Evolutionary conservation across 306 rosid genomes (phyloP).

Genomic region (Rosa chinensis): DNA sequence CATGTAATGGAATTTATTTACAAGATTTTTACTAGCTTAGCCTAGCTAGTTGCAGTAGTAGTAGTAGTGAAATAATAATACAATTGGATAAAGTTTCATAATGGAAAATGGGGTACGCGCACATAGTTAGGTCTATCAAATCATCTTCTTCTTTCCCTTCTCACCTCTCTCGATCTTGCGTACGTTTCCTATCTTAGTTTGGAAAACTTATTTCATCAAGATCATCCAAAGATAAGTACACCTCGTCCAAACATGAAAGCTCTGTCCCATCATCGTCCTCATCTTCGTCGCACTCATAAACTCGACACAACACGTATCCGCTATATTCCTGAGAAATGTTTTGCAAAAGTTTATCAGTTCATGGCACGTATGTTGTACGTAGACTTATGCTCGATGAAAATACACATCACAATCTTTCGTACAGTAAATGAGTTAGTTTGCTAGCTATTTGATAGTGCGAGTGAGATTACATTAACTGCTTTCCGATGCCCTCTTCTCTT

Average conservation of each 20-base stretch:
- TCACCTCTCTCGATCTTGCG: not conserved
- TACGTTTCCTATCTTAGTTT: conserved; percentile 26
- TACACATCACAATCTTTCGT: not conserved
- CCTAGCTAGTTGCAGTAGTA: conserved; percentile 4
- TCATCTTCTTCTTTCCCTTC: not conserved
- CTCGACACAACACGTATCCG: conserved; percentile 75
- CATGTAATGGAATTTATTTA: conserved; percentile 7
- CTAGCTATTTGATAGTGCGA: not conserved
- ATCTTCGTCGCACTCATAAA: conserved; percentile 51
- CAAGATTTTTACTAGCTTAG: conserved; percentile 5
- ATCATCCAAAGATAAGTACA: conserved; percentile 90
- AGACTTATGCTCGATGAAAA: not conserved
- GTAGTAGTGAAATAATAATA: conserved; percentile 8
- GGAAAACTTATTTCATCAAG: conserved; percentile 94
- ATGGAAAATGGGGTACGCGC: conserved; percentile 6
- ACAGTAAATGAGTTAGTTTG: not conserved
- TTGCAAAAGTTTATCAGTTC: not conserved
- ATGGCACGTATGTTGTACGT: not conserved
- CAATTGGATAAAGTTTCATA: conserved; percentile 6
- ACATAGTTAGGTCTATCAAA: conserved; percentile 3
- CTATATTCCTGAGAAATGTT: conserved; percentile 45
- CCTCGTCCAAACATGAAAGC: conserved; percentile 95
- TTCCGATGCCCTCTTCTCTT: conserved; percentile 55
- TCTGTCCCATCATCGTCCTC: conserved; percentile 55
- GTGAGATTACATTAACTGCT: conserved; percentile 39